These are phyloP conservation scores for Calocybe indica DNA, from an alignment of 768 basidiomycete species.

Conservation along the genomic window DNA sequence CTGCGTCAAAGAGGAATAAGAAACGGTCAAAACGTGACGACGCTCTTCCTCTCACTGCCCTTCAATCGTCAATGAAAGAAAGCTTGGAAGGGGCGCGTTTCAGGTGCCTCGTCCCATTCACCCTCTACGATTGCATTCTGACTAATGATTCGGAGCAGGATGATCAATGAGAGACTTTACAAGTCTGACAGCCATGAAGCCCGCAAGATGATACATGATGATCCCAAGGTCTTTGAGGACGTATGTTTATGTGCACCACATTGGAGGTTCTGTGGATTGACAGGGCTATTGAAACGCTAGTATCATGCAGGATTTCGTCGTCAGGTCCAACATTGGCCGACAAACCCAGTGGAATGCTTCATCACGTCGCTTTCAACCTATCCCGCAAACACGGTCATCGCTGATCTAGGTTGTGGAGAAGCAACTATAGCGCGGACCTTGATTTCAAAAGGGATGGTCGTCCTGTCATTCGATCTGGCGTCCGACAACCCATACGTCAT, in stretches of 20 bases:
- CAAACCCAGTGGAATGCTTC: slow-evolving; percentile 87
- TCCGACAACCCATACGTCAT: slow-evolving; percentile 71
- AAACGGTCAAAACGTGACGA: too few relatives aligned
- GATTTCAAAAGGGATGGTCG: slow-evolving; percentile 58
- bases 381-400: slow-evolving; percentile 67
- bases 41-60: slow-evolving; percentile 41
- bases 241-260: slow-evolving; percentile 30
- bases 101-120: slow-evolving; percentile 36
- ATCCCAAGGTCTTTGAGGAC: slow-evolving; percentile 78
- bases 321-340: slow-evolving; percentile 91
- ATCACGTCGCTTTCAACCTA: slow-evolving; percentile 58
- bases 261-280: not conserved
- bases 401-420: slow-evolving; percentile 94
- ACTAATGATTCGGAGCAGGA: slow-evolving; percentile 32
- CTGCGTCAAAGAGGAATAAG: too few relatives aligned
- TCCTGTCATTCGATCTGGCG: slow-evolving; percentile 77
- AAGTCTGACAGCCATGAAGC: slow-evolving; percentile 77
- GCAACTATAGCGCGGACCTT: slow-evolving; percentile 79
- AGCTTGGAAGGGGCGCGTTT: slow-evolving; percentile 85
- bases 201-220: slow-evolving; percentile 75
- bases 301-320: slow-evolving; percentile 91
- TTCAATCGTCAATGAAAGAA: slow-evolving; percentile 76
- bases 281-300: slow-evolving; percentile 31
- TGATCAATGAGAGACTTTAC: slow-evolving; percentile 92
- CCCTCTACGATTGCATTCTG: not conserved